phyloP scores from a whole-genome alignment of 371 early-diverging fungal species.

The Syncephalis plumigaleata region DNA sequence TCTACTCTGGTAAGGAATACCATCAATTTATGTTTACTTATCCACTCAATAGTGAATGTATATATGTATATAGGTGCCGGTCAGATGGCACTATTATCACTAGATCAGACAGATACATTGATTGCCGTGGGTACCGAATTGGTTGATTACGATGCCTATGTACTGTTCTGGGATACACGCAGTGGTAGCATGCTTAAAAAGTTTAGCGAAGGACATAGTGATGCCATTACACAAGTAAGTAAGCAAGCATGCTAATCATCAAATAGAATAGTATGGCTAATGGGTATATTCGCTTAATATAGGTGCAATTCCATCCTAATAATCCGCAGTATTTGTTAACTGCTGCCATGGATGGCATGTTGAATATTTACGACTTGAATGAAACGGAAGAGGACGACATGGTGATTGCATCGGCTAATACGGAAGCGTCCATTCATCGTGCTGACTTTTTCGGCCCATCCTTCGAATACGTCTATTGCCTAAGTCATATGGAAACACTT shows the following conservation, averaged over 20 bases:
- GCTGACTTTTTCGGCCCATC: slow-evolving; percentile 81
- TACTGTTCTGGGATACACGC: slow-evolving; percentile 59
- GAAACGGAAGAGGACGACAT: slow-evolving; percentile 79
- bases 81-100: too few species aligned
- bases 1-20: slow-evolving; percentile 28
- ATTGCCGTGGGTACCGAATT: slow-evolving; percentile 61
- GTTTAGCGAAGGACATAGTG: slow-evolving; percentile 73
- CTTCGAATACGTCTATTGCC: slow-evolving; percentile 66
- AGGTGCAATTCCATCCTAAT: slow-evolving; percentile 56
- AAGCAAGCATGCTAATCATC: not conserved
- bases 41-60: too few species aligned
- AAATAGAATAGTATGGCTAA: not conserved
- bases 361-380: slow-evolving; percentile 51
- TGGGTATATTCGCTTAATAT: too few species aligned
- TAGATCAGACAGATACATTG: slow-evolving; percentile 33
- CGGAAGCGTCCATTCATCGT: slow-evolving; percentile 57
- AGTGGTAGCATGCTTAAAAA: slow-evolving; percentile 17
- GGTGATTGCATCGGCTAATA: slow-evolving; percentile 60
- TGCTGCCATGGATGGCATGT: slow-evolving; percentile 57
- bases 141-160: slow-evolving; percentile 29
- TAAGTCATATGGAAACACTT: slow-evolving; percentile 81
- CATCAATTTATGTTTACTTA: too few species aligned
- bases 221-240: slow-evolving; percentile 66
- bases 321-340: slow-evolving; percentile 35
- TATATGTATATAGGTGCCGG: too few species aligned